phyloP scores from a whole-genome alignment of 164 flowering plant species.

The Vitis rotundifolia region DNA sequence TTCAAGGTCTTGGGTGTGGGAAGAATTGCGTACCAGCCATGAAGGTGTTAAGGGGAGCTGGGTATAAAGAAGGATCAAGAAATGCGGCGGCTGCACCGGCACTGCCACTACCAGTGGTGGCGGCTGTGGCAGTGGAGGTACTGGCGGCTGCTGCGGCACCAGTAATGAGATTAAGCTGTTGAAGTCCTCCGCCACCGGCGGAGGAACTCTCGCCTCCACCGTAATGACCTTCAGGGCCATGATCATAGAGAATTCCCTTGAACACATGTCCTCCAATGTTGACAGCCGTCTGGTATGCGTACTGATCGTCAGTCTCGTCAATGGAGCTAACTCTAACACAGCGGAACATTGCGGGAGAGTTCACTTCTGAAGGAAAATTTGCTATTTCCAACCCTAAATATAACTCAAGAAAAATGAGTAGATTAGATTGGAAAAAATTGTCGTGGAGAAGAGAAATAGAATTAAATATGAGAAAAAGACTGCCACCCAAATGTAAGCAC shows the following conservation, averaged over 20 bases:
- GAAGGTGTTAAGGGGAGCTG: slow-evolving; percentile 54
- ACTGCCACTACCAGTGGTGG: slow-evolving; percentile 8
- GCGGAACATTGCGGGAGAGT: slow-evolving; percentile 62
- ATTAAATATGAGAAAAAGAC: neutral
- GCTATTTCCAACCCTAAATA: slow-evolving; percentile 66
- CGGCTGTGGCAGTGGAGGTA: neutral
- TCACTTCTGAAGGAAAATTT: slow-evolving; percentile 71
- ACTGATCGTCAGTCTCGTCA: slow-evolving; percentile 64
- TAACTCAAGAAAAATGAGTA: neutral
- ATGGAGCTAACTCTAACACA: slow-evolving; percentile 70
- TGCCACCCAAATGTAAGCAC: neutral
- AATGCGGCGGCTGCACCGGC: slow-evolving; percentile 18
- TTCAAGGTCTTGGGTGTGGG: slow-evolving; percentile 57
- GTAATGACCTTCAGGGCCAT: slow-evolving; percentile 57
- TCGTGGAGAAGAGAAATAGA: neutral
- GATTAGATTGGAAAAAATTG: neutral
- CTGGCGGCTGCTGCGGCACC: slow-evolving; percentile 13
- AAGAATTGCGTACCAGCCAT: slow-evolving; percentile 73
- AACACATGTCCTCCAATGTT: slow-evolving; percentile 88
- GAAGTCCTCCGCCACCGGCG: slow-evolving; percentile 38
- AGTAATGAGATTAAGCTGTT: slow-evolving; percentile 40
- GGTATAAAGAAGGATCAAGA: slow-evolving; percentile 59
- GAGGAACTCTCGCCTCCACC: slow-evolving; percentile 50
- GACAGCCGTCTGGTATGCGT: slow-evolving; percentile 86
- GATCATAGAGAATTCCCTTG: slow-evolving; percentile 88